Conservation (phyloP, 768 basidiomycete species). For the Tricholoma matsutake region DNA sequence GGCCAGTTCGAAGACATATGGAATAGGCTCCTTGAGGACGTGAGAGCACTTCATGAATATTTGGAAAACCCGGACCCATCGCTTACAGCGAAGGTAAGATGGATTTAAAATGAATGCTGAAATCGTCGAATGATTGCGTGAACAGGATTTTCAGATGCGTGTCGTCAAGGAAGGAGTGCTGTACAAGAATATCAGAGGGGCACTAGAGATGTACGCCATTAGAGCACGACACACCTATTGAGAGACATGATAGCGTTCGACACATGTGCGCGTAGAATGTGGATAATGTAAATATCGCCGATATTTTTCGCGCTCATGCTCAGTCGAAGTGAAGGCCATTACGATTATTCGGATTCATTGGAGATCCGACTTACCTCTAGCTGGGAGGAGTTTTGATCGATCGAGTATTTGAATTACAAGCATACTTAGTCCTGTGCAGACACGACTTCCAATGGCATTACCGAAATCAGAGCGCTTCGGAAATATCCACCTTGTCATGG, state of each 20-base stretch:
- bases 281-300: no score
- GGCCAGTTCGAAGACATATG: conserved; percentile 2
- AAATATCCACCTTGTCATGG: neutral
- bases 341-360: no score
- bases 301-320: neutral
- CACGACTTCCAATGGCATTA: no score
- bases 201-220: conserved; percentile 1
- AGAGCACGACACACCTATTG: neutral
- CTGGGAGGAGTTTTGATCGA: no score
- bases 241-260: neutral
- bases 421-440: no score
- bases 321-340: neutral
- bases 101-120: neutral
- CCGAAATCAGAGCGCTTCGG: no score
- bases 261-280: neutral
- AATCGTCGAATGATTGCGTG: neutral
- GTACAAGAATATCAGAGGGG: neutral
- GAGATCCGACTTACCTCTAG: no score
- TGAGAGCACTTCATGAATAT: neutral
- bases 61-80: neutral
- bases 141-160: neutral
- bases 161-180: neutral
- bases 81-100: neutral
- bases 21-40: conserved; percentile 1
- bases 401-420: no score